Evolutionary conservation across 441 rosid genomes (phyloP).

Genomic region (Mallotus repandus): DNA sequence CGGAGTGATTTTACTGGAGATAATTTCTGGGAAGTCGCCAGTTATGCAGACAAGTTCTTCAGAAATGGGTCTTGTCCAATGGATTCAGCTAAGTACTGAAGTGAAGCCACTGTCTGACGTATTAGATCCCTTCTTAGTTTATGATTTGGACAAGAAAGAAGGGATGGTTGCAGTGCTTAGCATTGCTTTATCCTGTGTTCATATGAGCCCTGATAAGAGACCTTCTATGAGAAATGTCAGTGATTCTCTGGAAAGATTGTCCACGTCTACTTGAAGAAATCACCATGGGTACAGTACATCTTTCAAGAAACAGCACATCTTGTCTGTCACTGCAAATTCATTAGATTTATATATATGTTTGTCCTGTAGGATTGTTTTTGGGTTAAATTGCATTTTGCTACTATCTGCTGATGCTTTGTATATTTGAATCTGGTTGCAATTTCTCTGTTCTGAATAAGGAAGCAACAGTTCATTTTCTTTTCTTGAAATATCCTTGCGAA

Average conservation of each 20-base stretch:
- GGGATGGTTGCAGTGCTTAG: constrained; percentile 67
- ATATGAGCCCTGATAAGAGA: constrained; percentile 65
- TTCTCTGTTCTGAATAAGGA: background rate
- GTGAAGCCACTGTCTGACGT: constrained; percentile 71
- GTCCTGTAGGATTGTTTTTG: background rate
- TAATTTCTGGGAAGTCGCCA: constrained; percentile 68
- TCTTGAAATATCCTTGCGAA: no score
- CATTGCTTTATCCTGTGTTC: constrained; percentile 74
- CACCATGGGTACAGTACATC: background rate
- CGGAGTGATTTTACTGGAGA: constrained; percentile 72
- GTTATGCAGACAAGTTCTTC: constrained; percentile 45
- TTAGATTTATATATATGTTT: background rate
- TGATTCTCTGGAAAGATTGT: constrained; percentile 53
- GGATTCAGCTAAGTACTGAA: constrained; percentile 77
- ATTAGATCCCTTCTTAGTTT: constrained; percentile 64
- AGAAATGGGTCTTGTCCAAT: constrained; percentile 65
- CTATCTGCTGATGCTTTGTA: background rate
- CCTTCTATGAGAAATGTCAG: constrained; percentile 74
- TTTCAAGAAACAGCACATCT: background rate
- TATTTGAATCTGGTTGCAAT: background rate
- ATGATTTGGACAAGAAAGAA: constrained; percentile 57
- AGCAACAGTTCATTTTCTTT: background rate
- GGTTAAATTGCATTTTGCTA: background rate
- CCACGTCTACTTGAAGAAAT: constrained; percentile 6
- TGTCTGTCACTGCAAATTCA: background rate